A percentile compares a stretch with the other conserved stretches of the same genome.
phyloP scores from a whole-genome alignment of 2,329 filamentous ascomycete species.

The Neonectria neomacrospora region DNA sequence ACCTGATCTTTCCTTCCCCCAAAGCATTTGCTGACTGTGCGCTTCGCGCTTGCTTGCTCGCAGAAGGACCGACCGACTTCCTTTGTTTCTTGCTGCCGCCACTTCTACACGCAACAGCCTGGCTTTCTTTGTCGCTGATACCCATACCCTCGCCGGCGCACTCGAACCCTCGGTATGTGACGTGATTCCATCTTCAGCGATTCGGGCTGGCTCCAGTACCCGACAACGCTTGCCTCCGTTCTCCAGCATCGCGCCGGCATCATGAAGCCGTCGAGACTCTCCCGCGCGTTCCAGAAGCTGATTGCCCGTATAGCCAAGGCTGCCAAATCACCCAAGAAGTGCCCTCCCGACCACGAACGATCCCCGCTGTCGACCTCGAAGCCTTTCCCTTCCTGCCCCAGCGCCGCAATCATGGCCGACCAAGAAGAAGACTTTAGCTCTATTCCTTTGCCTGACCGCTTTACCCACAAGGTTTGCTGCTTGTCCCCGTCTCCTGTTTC shows the following conservation, averaged over 20 bases:
- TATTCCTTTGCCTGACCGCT: constrained; percentile 81
- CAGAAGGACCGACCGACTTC: constrained; percentile 41
- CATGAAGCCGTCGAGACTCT: constrained; percentile 42
- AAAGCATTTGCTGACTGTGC: constrained; percentile 32
- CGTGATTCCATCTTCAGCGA: constrained; percentile 2
- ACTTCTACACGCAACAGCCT: constrained; percentile 34
- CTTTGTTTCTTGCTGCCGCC: constrained; percentile 39
- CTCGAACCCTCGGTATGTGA: constrained; percentile 16
- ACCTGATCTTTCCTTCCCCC: constrained; percentile 30
- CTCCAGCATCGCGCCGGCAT: constrained; percentile 14
- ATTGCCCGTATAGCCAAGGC: constrained; percentile 46
- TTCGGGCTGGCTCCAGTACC: neutral
- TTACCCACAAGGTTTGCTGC: constrained; percentile 78
- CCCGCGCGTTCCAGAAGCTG: constrained; percentile 46
- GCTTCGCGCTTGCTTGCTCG: constrained; percentile 24
- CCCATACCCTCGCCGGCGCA: constrained; percentile 24
- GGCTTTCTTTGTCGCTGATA: constrained; percentile 36
- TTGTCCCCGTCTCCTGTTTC: neutral
- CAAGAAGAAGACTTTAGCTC: constrained; percentile 84
- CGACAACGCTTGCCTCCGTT: neutral
- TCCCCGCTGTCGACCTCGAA: constrained; percentile 35
- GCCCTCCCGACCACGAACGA: constrained; percentile 34
- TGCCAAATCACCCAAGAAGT: constrained; percentile 35
- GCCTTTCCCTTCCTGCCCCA: constrained; percentile 30
- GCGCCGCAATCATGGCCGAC: constrained; percentile 73